Evolutionary conservation across 345 rosid species (phyloP).

Genomic region (Camelina hispida): DNA sequence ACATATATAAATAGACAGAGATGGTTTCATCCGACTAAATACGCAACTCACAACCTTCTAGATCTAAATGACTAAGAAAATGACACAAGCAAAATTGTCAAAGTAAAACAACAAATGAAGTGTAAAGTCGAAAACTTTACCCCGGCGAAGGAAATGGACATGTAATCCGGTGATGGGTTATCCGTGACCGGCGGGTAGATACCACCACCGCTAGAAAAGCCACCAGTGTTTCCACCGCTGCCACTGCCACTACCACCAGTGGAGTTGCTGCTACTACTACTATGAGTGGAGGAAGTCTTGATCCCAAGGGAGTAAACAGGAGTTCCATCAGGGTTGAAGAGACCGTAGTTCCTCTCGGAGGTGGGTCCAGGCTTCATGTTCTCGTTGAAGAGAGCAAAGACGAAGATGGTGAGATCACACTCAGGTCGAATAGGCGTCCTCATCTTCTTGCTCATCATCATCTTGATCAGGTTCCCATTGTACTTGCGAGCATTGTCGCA

Average conservation of each 20-base stretch:
- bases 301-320: constrained; percentile 73
- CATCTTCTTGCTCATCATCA: constrained; percentile 62
- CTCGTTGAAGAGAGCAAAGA: constrained; percentile 95
- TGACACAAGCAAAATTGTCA: background rate
- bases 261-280: constrained; percentile 27
- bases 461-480: constrained; percentile 79
- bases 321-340: constrained; percentile 88
- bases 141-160: constrained; percentile 58
- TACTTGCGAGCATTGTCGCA: constrained; percentile 85
- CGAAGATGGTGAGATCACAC: constrained; percentile 71
- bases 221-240: constrained; percentile 30
- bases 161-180: constrained; percentile 56
- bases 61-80: constrained; percentile 19
- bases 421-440: constrained; percentile 88
- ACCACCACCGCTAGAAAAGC: constrained; percentile 34
- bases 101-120: constrained; percentile 24
- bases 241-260: constrained; percentile 24
- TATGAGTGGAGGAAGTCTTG: constrained; percentile 36
- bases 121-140: constrained; percentile 44
- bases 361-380: constrained; percentile 96
- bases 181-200: constrained; percentile 44
- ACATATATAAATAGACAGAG: background rate
- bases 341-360: constrained; percentile 96
- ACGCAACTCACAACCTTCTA: constrained; percentile 1
- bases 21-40: background rate